Conservation (phyloP, 176 grass and related monocot genomes). For the Rhynchospora breviuscula region DNA sequence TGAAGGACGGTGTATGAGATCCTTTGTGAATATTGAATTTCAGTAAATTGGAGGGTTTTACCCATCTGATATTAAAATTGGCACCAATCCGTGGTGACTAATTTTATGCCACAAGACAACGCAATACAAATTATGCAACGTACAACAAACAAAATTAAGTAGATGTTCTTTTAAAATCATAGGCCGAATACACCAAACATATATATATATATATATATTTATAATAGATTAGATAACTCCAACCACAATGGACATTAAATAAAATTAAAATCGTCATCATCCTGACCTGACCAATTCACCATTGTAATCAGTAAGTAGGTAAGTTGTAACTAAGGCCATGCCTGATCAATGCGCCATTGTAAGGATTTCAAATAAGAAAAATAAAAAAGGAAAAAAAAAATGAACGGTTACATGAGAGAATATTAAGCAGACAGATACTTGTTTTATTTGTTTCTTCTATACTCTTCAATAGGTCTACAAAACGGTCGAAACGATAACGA, state of each 20-base stretch:
- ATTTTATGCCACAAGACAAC: not conserved
- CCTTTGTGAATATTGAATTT: no score
- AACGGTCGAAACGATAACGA: no score
- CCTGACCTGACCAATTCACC: no score
- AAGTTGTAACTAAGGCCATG: not conserved
- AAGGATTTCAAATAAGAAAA: not conserved
- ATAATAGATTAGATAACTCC: not conserved
- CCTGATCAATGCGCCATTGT: not conserved
- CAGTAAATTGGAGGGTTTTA: no score
- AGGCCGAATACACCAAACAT: not conserved
- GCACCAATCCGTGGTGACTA: not conserved
- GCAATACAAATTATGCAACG: not conserved
- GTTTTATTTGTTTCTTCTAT: not conserved
- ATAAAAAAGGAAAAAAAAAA: not conserved
- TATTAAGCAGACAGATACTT: not conserved
- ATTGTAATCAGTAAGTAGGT: no score
- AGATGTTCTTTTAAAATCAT: not conserved
- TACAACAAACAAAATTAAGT: conserved; percentile 8
- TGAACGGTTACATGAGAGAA: not conserved
- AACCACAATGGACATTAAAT: not conserved
- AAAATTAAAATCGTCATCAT: not conserved
- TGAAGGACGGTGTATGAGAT: no score
- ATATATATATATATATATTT: no score
- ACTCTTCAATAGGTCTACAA: not conserved
- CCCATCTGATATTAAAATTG: not conserved